Percentiles rank a stretch among this genome's conserved stretches.
These are phyloP conservation scores for Trichoderma polysporum DNA, from an alignment of 2,329 filamentous ascomycete species.

Conservation along the genomic window DNA sequence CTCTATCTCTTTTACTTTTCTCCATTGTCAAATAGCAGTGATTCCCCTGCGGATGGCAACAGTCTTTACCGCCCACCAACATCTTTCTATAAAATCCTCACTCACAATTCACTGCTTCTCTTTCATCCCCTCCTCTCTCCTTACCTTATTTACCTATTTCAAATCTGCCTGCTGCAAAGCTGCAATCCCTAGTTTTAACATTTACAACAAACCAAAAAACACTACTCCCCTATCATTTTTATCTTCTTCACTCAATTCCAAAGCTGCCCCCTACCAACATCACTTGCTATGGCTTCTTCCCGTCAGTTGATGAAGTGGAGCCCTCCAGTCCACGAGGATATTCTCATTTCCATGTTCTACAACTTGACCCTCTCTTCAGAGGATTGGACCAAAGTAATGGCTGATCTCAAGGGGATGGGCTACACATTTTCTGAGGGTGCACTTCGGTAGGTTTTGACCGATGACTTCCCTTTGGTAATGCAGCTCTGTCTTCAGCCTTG, in stretches of 20 bases:
- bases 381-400: slow-evolving; percentile 40
- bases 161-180: neutral
- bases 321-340: slow-evolving; percentile 43
- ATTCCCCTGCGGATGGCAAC: neutral
- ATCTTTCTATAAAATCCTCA: neutral
- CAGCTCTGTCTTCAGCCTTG: too few species aligned
- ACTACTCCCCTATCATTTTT: neutral
- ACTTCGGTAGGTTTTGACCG: slow-evolving; percentile 38
- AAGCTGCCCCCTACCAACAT: neutral
- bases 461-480: neutral
- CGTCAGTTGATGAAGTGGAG: slow-evolving; percentile 43
- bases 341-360: slow-evolving; percentile 44
- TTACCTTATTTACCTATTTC: neutral
- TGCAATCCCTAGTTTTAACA: neutral
- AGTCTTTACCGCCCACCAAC: neutral
- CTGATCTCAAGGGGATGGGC: slow-evolving; percentile 38
- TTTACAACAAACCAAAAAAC: neutral
- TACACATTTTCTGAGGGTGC: slow-evolving; percentile 43
- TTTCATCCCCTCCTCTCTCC: neutral
- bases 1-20: neutral
- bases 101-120: neutral
- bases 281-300: slow-evolving; percentile 15
- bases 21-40: neutral
- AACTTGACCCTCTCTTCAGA: slow-evolving; percentile 34
- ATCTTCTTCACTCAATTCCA: neutral